Base-by-base conservation (phyloP, 2,329 filamentous ascomycete species). In the Fusarium heterosporum region DNA sequence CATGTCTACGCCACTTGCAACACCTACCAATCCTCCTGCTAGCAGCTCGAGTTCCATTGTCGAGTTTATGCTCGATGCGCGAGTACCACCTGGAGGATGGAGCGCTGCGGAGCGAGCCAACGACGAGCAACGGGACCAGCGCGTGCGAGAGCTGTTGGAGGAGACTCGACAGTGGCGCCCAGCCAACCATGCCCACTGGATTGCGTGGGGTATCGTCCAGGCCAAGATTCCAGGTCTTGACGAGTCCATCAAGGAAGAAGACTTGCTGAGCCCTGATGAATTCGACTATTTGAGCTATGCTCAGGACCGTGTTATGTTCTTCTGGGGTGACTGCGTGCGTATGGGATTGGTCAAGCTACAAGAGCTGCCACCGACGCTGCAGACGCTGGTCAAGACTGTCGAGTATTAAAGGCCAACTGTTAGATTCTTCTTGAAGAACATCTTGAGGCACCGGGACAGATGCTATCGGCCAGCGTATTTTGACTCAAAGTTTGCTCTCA, bases 181-280 rank as follows among this genome's bases (percentile, higher is more conserved):
- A 0, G 92, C 93, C 38, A 97, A 96, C 79, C 93, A 90, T 34
- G 93, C 93, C 3, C 88, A 92, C 79, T 99, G 96, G 96, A 88
- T 96, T 25, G 92, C 93, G 2, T 99, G 96, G 96, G 96, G 96
- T 25, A 93, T 98, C 64, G 91, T 99, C 50, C 96, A 99, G 79
- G 95, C 96, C 46, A 94, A 96, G 76, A 84, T 97, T 2, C 89
- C 92, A 0, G 92, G 89, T 0, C 83, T 95, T 75, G 87, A 90
- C 17, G 79, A 80, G 34, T 79, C 78, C 14, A 71, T 69, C 2
- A 74, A 69, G 11, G 76, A 77, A 29, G 74, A 72, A 28, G 72
- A 73, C 5, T 74, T 79, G 42, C 76, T 62, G 38, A 62, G 72
- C 60, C 73, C 75, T 4, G 84, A 93, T 41, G 92, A 93, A 73